These are phyloP conservation scores for Thelephora terrestris DNA, from an alignment of 1,284 basidiomycete species.

Conservation along the genomic window DNA sequence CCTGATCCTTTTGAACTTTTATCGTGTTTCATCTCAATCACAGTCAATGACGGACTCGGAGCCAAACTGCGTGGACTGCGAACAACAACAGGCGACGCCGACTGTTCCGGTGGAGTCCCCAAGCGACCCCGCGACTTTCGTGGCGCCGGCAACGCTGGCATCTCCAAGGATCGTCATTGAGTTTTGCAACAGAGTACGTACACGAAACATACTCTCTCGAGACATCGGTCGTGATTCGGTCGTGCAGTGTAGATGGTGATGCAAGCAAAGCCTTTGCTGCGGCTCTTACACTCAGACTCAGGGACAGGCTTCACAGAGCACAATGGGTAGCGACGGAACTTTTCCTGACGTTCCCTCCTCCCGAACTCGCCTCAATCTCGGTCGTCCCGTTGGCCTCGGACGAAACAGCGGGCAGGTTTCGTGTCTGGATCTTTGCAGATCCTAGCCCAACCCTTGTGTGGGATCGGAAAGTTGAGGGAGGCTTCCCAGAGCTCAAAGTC, in stretches of 20 bases:
- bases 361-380: slow-evolving; percentile 52
- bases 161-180: slow-evolving; percentile 57
- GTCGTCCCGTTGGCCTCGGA: slow-evolving; percentile 69
- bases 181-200: slow-evolving; percentile 76
- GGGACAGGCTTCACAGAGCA: slow-evolving; percentile 70
- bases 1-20: neutral
- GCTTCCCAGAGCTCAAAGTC: slow-evolving; percentile 84
- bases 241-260: slow-evolving; percentile 63
- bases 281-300: slow-evolving; percentile 4
- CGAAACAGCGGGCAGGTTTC: slow-evolving; percentile 80
- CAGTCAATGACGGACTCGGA: neutral
- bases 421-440: slow-evolving; percentile 66
- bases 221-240: slow-evolving; percentile 4
- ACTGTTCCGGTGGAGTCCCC: neutral
- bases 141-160: slow-evolving; percentile 39
- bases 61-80: neutral
- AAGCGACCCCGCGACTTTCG: slow-evolving; percentile 44
- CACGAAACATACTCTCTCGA: neutral
- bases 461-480: slow-evolving; percentile 81
- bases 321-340: slow-evolving; percentile 86
- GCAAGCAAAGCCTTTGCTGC: slow-evolving; percentile 4
- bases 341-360: slow-evolving; percentile 79
- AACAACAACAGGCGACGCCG: neutral
- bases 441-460: slow-evolving; percentile 43
- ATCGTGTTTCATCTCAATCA: neutral